Evolutionary conservation across 306 rosid genomes (phyloP).

Genomic region (Lagenaria siceraria): DNA sequence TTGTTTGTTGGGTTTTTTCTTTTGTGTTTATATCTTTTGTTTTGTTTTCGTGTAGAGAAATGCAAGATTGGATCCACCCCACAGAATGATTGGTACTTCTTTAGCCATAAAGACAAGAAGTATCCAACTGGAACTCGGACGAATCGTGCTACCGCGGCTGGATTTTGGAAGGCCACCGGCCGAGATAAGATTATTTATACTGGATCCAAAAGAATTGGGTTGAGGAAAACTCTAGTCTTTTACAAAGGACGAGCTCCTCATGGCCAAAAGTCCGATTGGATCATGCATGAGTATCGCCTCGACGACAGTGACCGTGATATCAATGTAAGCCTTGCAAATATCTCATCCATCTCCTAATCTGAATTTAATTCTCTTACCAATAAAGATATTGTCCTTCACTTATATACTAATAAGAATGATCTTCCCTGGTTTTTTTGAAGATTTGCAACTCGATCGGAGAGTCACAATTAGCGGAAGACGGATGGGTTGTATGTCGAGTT

Average conservation of each 20-base stretch:
- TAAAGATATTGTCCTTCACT: not conserved
- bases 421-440: not conserved
- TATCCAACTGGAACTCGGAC: conserved; percentile 55
- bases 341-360: too few relatives aligned
- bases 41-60: conserved; percentile 15
- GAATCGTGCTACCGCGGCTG: conserved; percentile 45
- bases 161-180: conserved; percentile 58
- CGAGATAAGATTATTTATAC: conserved; percentile 44
- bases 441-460: conserved; percentile 24
- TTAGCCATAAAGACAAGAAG: conserved; percentile 52
- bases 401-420: not conserved
- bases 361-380: not conserved
- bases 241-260: conserved; percentile 58
- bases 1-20: not conserved
- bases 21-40: not conserved
- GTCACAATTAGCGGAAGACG: conserved; percentile 24
- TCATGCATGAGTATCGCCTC: conserved; percentile 53
- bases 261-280: conserved; percentile 54
- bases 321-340: conserved; percentile 15
- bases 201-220: conserved; percentile 31
- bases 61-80: conserved; percentile 57
- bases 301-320: conserved; percentile 28
- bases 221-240: conserved; percentile 48
- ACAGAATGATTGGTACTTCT: conserved; percentile 54
- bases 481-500: conserved; percentile 50